Conservation (phyloP, 495 filamentous ascomycete species). For the Lichenothelia convexa region DNA sequence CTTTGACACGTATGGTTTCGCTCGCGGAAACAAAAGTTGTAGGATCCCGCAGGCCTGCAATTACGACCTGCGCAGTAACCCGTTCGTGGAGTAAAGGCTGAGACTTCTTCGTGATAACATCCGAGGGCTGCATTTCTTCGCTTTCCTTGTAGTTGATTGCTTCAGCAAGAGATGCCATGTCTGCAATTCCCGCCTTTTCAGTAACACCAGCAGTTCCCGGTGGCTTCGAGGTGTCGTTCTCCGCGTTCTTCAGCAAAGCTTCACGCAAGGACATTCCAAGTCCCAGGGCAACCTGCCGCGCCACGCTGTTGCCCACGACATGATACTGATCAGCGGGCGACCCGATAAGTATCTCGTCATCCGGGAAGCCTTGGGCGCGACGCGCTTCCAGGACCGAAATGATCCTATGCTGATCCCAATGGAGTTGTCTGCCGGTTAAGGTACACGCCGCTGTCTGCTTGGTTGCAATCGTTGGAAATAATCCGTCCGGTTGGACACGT, state of each 20-base stretch:
- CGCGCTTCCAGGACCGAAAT: conserved; percentile 43
- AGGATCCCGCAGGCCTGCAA: too few relatives aligned
- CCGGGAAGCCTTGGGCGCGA: conserved; percentile 46
- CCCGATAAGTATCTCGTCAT: conserved; percentile 50
- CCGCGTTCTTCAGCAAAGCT: conserved; percentile 26
- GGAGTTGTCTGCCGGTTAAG: conserved; percentile 29
- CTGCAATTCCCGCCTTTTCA: too few relatives aligned
- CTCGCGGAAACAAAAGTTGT: too few relatives aligned
- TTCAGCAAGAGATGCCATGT: too few relatives aligned
- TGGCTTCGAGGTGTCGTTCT: background rate
- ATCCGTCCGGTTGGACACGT: conserved; percentile 29
- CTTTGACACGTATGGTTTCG: too few relatives aligned
- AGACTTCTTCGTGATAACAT: too few relatives aligned
- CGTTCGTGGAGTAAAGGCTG: too few relatives aligned
- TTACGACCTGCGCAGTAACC: too few relatives aligned
- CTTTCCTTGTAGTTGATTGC: too few relatives aligned
- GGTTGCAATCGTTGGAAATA: conserved; percentile 42
- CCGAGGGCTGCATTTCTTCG: too few relatives aligned
- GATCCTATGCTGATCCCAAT: conserved; percentile 40
- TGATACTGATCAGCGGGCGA: conserved; percentile 30
- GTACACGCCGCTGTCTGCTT: conserved; percentile 13
- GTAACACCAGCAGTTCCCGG: too few relatives aligned
- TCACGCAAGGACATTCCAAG: conserved; percentile 41
- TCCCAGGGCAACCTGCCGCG: conserved; percentile 41
- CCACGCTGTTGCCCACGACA: conserved; percentile 54